A percentile compares a stretch with the other conserved stretches of the same genome.
These are phyloP conservation scores for Cyclaneusma minus DNA, from an alignment of 2,329 filamentous ascomycete species.

Conservation along the genomic window DNA sequence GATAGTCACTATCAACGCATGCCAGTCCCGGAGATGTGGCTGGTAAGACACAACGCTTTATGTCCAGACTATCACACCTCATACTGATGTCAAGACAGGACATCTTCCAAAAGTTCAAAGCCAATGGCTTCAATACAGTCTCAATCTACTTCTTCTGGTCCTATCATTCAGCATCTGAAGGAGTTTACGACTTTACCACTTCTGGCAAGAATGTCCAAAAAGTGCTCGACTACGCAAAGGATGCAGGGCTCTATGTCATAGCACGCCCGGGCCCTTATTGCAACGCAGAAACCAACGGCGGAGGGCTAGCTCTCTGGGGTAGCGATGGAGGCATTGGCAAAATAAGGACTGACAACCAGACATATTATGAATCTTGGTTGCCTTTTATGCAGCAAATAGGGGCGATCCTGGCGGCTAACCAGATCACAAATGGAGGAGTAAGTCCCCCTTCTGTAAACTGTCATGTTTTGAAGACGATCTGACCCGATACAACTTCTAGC, in stretches of 20 bases:
- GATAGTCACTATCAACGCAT: constrained; percentile 38
- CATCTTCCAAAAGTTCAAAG: constrained; percentile 36
- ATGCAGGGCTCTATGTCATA: constrained; percentile 34
- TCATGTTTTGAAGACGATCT: background rate
- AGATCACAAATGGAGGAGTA: constrained; percentile 31
- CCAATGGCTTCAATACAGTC: constrained; percentile 35
- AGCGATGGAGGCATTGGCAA: constrained; percentile 28
- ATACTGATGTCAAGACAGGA: constrained; percentile 18
- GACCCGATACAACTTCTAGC: constrained; percentile 11
- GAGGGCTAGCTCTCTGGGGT: constrained; percentile 28
- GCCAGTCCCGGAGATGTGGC: constrained; percentile 36
- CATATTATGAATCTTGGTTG: constrained; percentile 28
- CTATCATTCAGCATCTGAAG: constrained; percentile 28
- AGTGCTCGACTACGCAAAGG: constrained; percentile 32
- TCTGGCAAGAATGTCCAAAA: constrained; percentile 33
- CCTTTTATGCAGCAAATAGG: constrained; percentile 30
- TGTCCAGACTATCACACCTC: constrained; percentile 13
- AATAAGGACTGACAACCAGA: constrained; percentile 25
- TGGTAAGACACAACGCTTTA: constrained; percentile 11
- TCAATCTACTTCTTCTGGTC: constrained; percentile 34
- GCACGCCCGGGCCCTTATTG: constrained; percentile 33
- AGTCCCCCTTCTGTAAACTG: constrained; percentile 1
- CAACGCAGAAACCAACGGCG: constrained; percentile 34
- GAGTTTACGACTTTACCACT: constrained; percentile 31
- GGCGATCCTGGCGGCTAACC: constrained; percentile 30